phyloP scores from a whole-genome alignment of 1,284 basidiomycete species.

The Coriolopsis trogii region DNA sequence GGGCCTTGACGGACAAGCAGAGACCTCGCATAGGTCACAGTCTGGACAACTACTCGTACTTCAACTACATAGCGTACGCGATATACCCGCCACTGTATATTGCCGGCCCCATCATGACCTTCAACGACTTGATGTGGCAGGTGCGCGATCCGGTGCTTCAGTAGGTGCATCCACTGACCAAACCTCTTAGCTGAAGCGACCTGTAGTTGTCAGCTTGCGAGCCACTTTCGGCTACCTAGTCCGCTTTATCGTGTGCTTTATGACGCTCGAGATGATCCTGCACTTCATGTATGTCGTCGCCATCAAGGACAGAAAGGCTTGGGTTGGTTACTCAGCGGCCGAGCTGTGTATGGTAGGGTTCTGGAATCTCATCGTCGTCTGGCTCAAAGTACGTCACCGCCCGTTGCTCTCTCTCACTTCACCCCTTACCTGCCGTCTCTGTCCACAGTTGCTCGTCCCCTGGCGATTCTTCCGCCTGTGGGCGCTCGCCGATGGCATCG shows the following conservation, averaged over 20 bases:
- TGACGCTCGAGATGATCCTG: constrained; percentile 91
- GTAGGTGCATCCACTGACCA: neutral
- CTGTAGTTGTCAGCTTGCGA: constrained; percentile 44
- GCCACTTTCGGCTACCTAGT: constrained; percentile 58
- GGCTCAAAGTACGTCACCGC: constrained; percentile 80
- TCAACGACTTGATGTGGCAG: constrained; percentile 95
- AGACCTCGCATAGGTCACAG: constrained; percentile 52
- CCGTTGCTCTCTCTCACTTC: neutral
- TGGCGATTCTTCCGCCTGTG: constrained; percentile 99
- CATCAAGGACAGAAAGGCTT: constrained; percentile 88
- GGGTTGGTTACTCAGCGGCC: constrained; percentile 74
- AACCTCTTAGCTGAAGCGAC: constrained; percentile 54
- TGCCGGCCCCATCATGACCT: constrained; percentile 95
- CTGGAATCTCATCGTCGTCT: constrained; percentile 96
- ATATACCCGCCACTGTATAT: constrained; percentile 95
- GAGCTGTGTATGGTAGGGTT: constrained; percentile 94
- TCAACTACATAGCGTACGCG: constrained; percentile 73
- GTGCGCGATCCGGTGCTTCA: constrained; percentile 42
- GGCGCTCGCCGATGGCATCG: constrained; percentile 88
- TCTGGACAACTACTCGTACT: constrained; percentile 53
- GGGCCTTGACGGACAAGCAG: constrained; percentile 54
- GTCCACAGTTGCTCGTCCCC: constrained; percentile 81
- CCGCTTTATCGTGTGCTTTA: constrained; percentile 73
- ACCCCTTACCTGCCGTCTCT: neutral
- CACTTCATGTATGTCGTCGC: constrained; percentile 98